Conservation (phyloP, 225 moss, liverwort and hornwort genomes). For the Bryum argenteum region DNA sequence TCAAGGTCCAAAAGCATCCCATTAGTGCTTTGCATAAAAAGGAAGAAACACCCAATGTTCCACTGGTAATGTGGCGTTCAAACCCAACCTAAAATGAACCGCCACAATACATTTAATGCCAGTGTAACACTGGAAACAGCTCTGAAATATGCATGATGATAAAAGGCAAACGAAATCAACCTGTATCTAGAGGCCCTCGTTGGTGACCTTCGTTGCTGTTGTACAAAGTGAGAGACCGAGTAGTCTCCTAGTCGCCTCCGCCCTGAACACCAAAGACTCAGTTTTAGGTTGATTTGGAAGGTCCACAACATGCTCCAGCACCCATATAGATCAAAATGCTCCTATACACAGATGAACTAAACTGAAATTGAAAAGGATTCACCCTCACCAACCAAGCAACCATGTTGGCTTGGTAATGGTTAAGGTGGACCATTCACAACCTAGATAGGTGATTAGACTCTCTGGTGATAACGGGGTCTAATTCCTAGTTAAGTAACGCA, state of each 20-base stretch:
- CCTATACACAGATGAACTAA: slow-evolving; percentile 4
- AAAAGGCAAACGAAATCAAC: slow-evolving; percentile 1
- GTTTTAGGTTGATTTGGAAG: slow-evolving; percentile 9
- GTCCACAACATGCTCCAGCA: slow-evolving; percentile 11
- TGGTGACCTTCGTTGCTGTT: slow-evolving; percentile 29
- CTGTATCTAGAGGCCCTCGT: slow-evolving; percentile 23
- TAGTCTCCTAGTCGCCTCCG: slow-evolving; percentile 60
- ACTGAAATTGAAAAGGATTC: neutral
- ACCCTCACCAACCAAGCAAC: too few relatives aligned
- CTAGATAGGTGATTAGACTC: neutral
- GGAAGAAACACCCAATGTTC: too few relatives aligned
- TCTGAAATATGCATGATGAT: neutral
- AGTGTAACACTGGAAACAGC: too few relatives aligned
- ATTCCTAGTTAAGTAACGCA: slow-evolving; percentile 2
- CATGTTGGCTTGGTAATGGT: too few relatives aligned
- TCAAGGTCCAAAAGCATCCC: slow-evolving; percentile 26
- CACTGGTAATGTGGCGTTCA: too few relatives aligned
- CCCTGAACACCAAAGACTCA: slow-evolving; percentile 33
- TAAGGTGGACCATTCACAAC: neutral
- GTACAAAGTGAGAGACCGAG: slow-evolving; percentile 46
- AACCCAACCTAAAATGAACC: too few relatives aligned
- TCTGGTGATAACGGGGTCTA: neutral
- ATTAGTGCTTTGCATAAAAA: slow-evolving; percentile 15
- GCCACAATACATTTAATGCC: too few relatives aligned
- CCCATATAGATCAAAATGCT: slow-evolving; percentile 4